phyloP scores from a whole-genome alignment of 2,329 filamentous ascomycete genomes.

The Exophiala dermatitidis region DNA sequence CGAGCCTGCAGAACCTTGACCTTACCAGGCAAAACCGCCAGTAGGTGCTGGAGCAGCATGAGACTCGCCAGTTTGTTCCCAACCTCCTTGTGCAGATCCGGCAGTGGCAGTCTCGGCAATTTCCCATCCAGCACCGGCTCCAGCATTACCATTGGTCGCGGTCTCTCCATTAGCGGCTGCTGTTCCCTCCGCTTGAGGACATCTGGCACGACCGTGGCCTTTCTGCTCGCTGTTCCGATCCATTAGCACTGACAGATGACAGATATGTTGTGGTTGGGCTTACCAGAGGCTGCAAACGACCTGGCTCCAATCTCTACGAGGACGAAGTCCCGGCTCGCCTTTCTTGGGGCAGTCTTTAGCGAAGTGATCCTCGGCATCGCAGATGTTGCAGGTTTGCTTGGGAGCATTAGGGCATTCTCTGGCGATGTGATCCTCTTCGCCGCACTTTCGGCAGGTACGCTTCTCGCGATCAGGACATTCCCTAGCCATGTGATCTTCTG shows the following conservation, averaged over 20 bases:
- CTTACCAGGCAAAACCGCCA: constrained; percentile 6
- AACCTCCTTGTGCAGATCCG: constrained; percentile 26
- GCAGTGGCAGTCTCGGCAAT: constrained; percentile 11
- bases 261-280: not conserved
- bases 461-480: constrained; percentile 28
- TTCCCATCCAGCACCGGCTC: constrained; percentile 12
- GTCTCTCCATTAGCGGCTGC: not conserved
- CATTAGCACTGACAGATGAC: not conserved
- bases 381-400: constrained; percentile 39
- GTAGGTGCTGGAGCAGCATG: not conserved
- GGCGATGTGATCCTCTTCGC: constrained; percentile 41
- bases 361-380: constrained; percentile 28
- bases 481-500: constrained; percentile 41
- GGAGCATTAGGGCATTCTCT: constrained; percentile 36
- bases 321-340: constrained; percentile 9
- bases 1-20: no score
- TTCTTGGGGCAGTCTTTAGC: constrained; percentile 14
- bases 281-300: constrained; percentile 21
- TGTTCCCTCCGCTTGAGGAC: constrained; percentile 11
- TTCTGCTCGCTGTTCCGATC: constrained; percentile 11
- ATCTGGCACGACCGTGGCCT: constrained; percentile 21
- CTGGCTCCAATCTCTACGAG: constrained; percentile 16
- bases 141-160: constrained; percentile 6
- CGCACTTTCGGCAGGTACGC: constrained; percentile 48
- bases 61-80: constrained; percentile 5